Percentiles rank a stretch among this genome's conserved stretches.
These are phyloP conservation scores for Phallus indusiatus DNA, from an alignment of 768 basidiomycete genomes.

Conservation along the genomic window DNA sequence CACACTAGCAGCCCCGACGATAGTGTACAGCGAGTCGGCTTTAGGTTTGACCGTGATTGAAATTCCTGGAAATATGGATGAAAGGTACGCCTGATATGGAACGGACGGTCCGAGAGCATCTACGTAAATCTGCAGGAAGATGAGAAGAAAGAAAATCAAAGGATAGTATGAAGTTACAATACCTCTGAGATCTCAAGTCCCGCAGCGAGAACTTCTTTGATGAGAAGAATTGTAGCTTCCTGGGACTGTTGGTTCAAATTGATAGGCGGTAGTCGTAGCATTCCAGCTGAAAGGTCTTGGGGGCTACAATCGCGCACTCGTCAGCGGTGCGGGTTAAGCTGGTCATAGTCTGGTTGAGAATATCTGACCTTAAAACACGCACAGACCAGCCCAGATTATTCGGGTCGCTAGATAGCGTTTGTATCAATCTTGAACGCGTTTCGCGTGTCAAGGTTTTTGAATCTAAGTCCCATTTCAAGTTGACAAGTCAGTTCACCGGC, in stretches of 20 bases:
- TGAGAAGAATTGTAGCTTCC: conserved; percentile 83
- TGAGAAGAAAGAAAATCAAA: not conserved
- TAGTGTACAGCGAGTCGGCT: conserved; percentile 93
- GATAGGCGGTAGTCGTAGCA: conserved; percentile 73
- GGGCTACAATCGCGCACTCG: conserved; percentile 41
- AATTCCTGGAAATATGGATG: conserved; percentile 72
- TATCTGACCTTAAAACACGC: conserved; percentile 53
- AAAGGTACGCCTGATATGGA: conserved; percentile 78
- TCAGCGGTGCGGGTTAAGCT: conserved; percentile 12
- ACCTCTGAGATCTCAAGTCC: conserved; percentile 79
- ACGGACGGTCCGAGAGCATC: conserved; percentile 87
- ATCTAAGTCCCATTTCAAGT: conserved; percentile 47
- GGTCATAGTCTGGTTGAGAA: too few species aligned
- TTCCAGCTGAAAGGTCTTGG: conserved; percentile 82
- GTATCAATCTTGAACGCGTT: conserved; percentile 53
- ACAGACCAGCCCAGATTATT: conserved; percentile 75
- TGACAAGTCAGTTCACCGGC: not conserved
- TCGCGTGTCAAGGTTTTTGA: conserved; percentile 83
- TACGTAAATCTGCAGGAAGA: conserved; percentile 65
- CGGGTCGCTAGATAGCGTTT: conserved; percentile 60
- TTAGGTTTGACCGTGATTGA: conserved; percentile 84
- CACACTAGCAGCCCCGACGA: conserved; percentile 96
- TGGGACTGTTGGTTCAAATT: conserved; percentile 87
- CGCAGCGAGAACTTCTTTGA: conserved; percentile 71
- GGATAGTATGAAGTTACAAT: not conserved